phyloP scores from a whole-genome alignment of 805 yeast genomes.

The Yamadazyma tumulicola region DNA sequence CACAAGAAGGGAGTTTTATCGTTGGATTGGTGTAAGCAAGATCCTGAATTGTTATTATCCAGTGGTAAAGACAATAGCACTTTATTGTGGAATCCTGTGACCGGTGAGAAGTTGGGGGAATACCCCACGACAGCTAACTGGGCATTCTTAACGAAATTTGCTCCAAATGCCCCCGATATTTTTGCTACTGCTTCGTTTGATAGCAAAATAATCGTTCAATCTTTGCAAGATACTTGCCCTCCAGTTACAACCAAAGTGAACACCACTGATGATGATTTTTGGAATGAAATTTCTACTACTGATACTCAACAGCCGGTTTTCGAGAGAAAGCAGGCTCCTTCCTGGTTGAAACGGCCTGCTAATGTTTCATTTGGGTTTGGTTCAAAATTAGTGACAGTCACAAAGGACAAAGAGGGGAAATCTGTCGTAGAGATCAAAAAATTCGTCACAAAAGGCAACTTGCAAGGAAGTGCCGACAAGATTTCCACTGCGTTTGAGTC shows the following conservation, averaged over 20 bases:
- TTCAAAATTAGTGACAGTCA: conserved; percentile 70
- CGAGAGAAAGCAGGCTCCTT: conserved; percentile 76
- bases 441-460: conserved; percentile 33
- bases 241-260: conserved; percentile 45
- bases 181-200: conserved; percentile 89
- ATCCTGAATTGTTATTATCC: conserved; percentile 74
- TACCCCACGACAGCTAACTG: conserved; percentile 92
- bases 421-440: conserved; percentile 44
- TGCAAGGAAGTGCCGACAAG: conserved; percentile 31
- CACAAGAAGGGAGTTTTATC: conserved; percentile 87
- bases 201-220: conserved; percentile 75
- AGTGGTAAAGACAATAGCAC: conserved; percentile 90
- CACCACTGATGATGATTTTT: conserved; percentile 65
- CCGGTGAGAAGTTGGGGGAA: conserved; percentile 71
- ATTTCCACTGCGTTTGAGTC: conserved; percentile 57
- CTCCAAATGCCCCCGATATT: conserved; percentile 83
- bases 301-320: conserved; percentile 73
- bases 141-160: conserved; percentile 87
- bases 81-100: conserved; percentile 83
- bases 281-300: conserved; percentile 71
- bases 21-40: conserved; percentile 90
- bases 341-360: conserved; percentile 76
- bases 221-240: conserved; percentile 81
- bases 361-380: conserved; percentile 91
- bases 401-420: conserved; percentile 36